These are phyloP conservation scores for Phytopythium chamaehyphon DNA, from an alignment of 352 stramenopile species.

Conservation along the genomic window DNA sequence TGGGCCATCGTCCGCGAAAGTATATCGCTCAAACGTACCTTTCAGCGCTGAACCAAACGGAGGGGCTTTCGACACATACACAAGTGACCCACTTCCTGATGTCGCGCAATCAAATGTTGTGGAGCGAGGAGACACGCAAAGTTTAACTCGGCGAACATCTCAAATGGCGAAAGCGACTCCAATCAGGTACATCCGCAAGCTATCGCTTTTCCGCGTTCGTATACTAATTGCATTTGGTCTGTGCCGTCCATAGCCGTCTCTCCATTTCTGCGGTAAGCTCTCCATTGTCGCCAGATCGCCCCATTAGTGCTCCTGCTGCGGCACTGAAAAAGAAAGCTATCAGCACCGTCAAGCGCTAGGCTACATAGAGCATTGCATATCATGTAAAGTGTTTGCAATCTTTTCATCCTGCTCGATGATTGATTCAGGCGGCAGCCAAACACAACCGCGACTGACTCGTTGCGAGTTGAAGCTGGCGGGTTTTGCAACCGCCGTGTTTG, in stretches of 20 bases:
- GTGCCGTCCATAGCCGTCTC: constrained; percentile 15
- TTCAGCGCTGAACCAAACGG: constrained; percentile 36
- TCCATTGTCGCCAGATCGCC: constrained; percentile 27
- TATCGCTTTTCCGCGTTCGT: too few species aligned
- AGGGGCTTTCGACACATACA: neutral
- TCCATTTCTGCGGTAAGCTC: constrained; percentile 36
- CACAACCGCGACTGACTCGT: too few species aligned
- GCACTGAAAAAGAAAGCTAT: constrained; percentile 39
- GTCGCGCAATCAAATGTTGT: too few species aligned
- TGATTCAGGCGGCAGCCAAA: too few species aligned
- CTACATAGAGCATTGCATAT: constrained; percentile 10
- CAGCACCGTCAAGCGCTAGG: constrained; percentile 5
- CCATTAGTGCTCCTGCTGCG: constrained; percentile 52
- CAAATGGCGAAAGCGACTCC: constrained; percentile 11
- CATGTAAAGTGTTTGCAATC: too few species aligned
- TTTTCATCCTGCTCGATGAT: too few species aligned
- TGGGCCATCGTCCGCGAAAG: constrained; percentile 35
- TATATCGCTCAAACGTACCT: constrained; percentile 64
- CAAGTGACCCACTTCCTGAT: too few species aligned
- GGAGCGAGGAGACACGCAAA: too few species aligned
- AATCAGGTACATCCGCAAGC: constrained; percentile 22
- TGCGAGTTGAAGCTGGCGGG: too few species aligned
- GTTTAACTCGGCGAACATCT: neutral
- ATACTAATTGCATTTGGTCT: too few species aligned
- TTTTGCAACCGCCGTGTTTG: too few species aligned